These are phyloP conservation scores for Ophiostoma perfectum DNA, from an alignment of 2,329 filamentous ascomycete genomes.

Conservation along the genomic window DNA sequence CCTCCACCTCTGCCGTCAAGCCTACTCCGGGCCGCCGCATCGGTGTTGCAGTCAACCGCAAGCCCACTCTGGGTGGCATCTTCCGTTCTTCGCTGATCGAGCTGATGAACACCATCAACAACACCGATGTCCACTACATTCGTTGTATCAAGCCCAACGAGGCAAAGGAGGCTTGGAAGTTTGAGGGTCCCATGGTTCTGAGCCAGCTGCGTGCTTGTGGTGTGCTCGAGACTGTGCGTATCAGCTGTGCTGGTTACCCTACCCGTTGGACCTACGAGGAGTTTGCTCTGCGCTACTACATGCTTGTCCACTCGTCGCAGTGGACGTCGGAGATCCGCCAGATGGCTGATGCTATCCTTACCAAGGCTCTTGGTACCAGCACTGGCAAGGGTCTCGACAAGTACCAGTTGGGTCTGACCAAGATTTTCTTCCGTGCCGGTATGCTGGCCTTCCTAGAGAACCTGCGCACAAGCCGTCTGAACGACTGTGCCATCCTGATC, in stretches of 20 bases:
- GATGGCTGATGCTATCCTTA: conserved; percentile 89
- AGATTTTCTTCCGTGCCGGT: conserved; percentile 98
- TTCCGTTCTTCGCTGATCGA: conserved; percentile 98
- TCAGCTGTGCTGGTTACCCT: conserved; percentile 94
- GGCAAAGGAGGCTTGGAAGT: conserved; percentile 93
- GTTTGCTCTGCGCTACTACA: conserved; percentile 95
- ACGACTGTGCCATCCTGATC: conserved; percentile 93
- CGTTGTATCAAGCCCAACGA: conserved; percentile 99
- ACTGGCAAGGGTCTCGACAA: conserved; percentile 76
- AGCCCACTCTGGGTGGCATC: conserved; percentile 94
- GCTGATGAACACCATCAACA: conserved; percentile 95
- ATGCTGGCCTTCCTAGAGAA: conserved; percentile 99
- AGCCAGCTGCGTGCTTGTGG: conserved; percentile 95
- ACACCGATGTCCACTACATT: conserved; percentile 97
- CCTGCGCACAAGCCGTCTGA: conserved; percentile 80
- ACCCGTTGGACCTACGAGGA: conserved; percentile 99
- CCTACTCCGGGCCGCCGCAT: conserved; percentile 77
- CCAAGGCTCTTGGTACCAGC: conserved; percentile 76
- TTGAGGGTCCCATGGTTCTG: conserved; percentile 97
- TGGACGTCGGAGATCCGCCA: conserved; percentile 93
- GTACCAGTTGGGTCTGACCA: conserved; percentile 94
- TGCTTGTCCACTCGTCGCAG: conserved; percentile 81
- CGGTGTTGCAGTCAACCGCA: conserved; percentile 86
- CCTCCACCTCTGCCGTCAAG: conserved; percentile 67
- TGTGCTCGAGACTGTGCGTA: conserved; percentile 96